Evolutionary conservation across 1,284 basidiomycete species (phyloP).

Genomic region (Gomphus sp.): DNA sequence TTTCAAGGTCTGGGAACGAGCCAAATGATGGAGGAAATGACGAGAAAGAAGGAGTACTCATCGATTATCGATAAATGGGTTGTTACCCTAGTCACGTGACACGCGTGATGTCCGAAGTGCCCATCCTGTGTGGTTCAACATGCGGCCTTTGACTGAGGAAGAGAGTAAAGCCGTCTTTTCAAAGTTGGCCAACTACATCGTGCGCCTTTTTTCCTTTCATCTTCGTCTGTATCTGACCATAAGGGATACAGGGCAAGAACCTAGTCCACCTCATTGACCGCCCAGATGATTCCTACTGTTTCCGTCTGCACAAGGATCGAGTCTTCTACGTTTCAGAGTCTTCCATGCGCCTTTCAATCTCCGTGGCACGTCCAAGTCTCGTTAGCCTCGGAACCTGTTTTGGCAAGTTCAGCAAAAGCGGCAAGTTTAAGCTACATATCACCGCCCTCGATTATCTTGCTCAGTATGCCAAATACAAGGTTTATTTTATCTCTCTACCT

Average conservation of each 20-base stretch:
- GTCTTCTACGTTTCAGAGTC: conserved; percentile 93
- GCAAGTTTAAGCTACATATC: conserved; percentile 97
- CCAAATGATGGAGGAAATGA: conserved; percentile 15
- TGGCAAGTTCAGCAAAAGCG: conserved; percentile 95
- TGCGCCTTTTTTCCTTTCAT: conserved; percentile 26
- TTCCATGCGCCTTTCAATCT: conserved; percentile 88
- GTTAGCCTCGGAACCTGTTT: conserved; percentile 94
- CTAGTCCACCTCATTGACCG: conserved; percentile 84
- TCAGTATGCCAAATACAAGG: conserved; percentile 98
- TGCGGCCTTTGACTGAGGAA: conserved; percentile 81
- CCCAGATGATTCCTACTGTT: conserved; percentile 82
- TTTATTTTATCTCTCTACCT: conserved; percentile 23
- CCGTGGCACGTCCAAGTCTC: conserved; percentile 87
- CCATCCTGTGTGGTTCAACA: conserved; percentile 19
- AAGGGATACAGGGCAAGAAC: conserved; percentile 63
- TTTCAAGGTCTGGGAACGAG: conserved; percentile 15
- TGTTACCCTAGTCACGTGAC: background rate
- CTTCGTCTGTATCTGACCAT: background rate
- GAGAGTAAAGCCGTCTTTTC: conserved; percentile 83
- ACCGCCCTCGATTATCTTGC: conserved; percentile 90
- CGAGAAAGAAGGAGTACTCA: conserved; percentile 15
- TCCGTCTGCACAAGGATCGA: conserved; percentile 83
- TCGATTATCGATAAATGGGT: background rate
- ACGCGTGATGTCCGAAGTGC: background rate
- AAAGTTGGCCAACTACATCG: conserved; percentile 88